A percentile compares a stretch with the other conserved stretches of the same genome.
Conservation (phyloP, 805 yeast genomes). For the Candida alai region DNA sequence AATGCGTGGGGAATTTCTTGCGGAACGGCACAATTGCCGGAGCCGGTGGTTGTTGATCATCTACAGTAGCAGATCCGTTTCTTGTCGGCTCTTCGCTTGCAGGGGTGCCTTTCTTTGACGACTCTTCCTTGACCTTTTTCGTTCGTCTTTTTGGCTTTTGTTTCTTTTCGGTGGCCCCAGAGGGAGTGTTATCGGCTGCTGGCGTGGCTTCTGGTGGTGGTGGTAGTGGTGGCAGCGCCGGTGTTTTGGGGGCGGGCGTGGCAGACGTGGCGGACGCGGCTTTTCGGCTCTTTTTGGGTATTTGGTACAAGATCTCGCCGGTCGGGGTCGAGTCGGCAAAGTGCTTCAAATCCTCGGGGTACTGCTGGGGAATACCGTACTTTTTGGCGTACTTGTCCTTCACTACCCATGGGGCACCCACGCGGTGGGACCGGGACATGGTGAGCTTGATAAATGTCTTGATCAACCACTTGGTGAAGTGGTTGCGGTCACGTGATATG, state of each 20-base stretch:
- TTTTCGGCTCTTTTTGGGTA: conserved; percentile 5
- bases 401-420: conserved; percentile 96
- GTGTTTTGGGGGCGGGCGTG: background rate
- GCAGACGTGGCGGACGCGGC: background rate
- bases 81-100: background rate
- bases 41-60: conserved; percentile 5
- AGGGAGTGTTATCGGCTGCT: background rate
- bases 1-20: conserved; percentile 28
- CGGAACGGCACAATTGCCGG: conserved; percentile 5
- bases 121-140: conserved; percentile 3
- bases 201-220: conserved; percentile 1
- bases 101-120: conserved; percentile 6
- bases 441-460: conserved; percentile 84
- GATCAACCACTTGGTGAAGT: conserved; percentile 85
- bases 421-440: conserved; percentile 70
- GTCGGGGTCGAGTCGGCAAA: conserved; percentile 31
- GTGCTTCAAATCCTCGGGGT: conserved; percentile 51
- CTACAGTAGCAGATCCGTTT: too few relatives aligned
- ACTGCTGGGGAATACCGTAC: conserved; percentile 60
- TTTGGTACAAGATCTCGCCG: conserved; percentile 22
- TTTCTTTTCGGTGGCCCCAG: conserved; percentile 3
- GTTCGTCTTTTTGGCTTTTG: too few relatives aligned
- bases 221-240: too few relatives aligned
- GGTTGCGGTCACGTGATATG: conserved; percentile 76
- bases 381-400: conserved; percentile 68